Evolutionary conservation across 345 rosid species (phyloP), one percentile per base, ranked within the genome.

Genomic region (Dovyalis caffra): DNA sequence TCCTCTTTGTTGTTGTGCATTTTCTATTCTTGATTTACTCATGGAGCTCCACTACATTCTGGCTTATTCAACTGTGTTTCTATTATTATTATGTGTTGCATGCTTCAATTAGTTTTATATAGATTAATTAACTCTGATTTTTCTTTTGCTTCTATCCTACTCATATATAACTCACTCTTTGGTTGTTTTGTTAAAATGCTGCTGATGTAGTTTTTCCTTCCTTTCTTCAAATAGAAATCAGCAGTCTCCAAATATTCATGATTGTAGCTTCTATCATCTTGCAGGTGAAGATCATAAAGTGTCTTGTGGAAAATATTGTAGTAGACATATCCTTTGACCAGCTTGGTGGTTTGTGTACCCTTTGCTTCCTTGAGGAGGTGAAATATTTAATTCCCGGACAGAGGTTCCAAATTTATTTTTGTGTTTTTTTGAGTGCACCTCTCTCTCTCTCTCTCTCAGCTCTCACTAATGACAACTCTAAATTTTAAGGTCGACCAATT

Each of bases 281-380:
- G 70, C 91, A 92, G 97, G 98, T 92, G 76, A 92, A 92, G 87
- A 63, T 94, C 71, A 89, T 94, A 64, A 94, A 94, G 88, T 94
- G 98, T 78, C 89, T 94, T 75, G 97, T 94, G 31, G 97, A 92
- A 77, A 90, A 94, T 78, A 91, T 94, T 70, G 98, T 91, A 61
- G 98, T 94, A 29, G 98, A 94, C 78, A 91, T 94, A 86, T 94
- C 98, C 25, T 94, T 91, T 83, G 87, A 88, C 81, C 98, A 94
- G 86, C 90, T 94, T 78, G 98, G 98, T 68, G 98, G 97, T 68
- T 78, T 94, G 66, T 94, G 97, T 77, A 94, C 97, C 68, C 89
- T 94, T 58, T 94, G 98, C 84, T 94, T 94, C 85, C 98, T 94
- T 47, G 97, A 91, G 78, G 94, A 91, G 98, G 98, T 94, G 69